Percentiles rank a stretch among this genome's conserved stretches.
phyloP scores from a whole-genome alignment of 1,139 yeast species.

The Meyerozyma guilliermondii region DNA sequence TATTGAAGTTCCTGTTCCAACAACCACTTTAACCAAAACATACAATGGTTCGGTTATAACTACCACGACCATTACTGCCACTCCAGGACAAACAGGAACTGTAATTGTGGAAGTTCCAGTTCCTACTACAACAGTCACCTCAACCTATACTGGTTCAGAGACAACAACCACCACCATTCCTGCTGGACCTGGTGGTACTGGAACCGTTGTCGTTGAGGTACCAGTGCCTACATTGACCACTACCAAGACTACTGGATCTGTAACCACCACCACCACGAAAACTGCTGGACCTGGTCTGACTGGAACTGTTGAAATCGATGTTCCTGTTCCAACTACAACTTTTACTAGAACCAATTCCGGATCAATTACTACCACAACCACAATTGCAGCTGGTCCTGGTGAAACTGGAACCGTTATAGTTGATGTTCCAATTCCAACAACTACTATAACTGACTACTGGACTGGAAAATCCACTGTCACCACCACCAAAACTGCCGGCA shows the following conservation, averaged over 20 bases:
- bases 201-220: not conserved
- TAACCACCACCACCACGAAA: not conserved
- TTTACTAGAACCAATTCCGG: not conserved
- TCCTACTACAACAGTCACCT: slow-evolving; percentile 4
- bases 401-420: slow-evolving; percentile 10
- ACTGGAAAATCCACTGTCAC: slow-evolving; percentile 3
- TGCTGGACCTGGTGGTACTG: no score
- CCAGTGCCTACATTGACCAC: slow-evolving; percentile 5
- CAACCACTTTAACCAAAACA: slow-evolving; percentile 3
- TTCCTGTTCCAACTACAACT: not conserved
- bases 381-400: not conserved
- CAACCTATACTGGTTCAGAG: slow-evolving; percentile 7
- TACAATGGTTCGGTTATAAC: no score
- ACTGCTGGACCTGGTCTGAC: slow-evolving; percentile 2
- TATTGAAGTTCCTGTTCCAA: no score
- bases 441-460: slow-evolving; percentile 11
- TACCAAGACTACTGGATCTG: slow-evolving; percentile 5
- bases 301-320: slow-evolving; percentile 2
- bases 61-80: slow-evolving; percentile 4
- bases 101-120: slow-evolving; percentile 7
- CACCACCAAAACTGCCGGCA: slow-evolving; percentile 5
- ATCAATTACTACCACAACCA: not conserved
- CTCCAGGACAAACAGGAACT: slow-evolving; percentile 8
- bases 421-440: slow-evolving; percentile 11
- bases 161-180: slow-evolving; percentile 5